Conservation (phyloP, 306 rosid genomes). For the Ceratonia siliqua region DNA sequence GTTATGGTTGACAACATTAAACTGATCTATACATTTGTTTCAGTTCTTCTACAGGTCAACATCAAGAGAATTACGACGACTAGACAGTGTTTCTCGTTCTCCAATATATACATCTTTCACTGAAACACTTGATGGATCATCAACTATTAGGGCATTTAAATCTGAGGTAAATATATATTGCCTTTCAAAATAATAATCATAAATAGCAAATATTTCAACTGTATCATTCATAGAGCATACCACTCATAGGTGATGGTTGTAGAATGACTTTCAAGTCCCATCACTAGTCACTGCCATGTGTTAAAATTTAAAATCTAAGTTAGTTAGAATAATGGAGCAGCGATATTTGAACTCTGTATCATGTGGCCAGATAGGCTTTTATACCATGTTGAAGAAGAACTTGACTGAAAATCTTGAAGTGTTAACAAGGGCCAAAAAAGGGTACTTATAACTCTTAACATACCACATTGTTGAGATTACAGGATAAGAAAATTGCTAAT, state of each 20-base stretch:
- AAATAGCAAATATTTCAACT: background rate
- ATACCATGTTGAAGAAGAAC: slow-evolving; percentile 15
- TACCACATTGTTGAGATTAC: background rate
- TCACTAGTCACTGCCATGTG: background rate
- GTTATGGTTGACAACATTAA: slow-evolving; percentile 22
- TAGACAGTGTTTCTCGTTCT: slow-evolving; percentile 96
- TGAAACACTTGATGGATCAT: slow-evolving; percentile 89
- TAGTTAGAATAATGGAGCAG: slow-evolving; percentile 10
- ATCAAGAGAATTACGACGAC: slow-evolving; percentile 87
- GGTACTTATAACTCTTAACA: slow-evolving; percentile 2
- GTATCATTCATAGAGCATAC: slow-evolving; percentile 9
- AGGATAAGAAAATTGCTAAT: background rate
- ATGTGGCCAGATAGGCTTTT: slow-evolving; percentile 8
- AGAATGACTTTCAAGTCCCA: background rate
- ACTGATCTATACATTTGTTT: slow-evolving; percentile 31
- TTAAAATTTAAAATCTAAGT: slow-evolving; percentile 25
- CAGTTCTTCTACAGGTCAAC: slow-evolving; percentile 97
- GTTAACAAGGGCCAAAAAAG: background rate
- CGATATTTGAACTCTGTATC: slow-evolving; percentile 12
- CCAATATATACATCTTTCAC: slow-evolving; percentile 94
- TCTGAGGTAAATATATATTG: slow-evolving; percentile 61
- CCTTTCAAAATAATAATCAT: slow-evolving; percentile 21
- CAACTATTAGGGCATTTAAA: slow-evolving; percentile 86
- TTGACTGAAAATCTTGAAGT: background rate
- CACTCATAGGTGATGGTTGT: background rate